Percentiles rank a stretch among this genome's conserved stretches.
Evolutionary conservation across 2,329 filamentous ascomycete genomes (phyloP).

Genomic region (Colletotrichum truncatum): DNA sequence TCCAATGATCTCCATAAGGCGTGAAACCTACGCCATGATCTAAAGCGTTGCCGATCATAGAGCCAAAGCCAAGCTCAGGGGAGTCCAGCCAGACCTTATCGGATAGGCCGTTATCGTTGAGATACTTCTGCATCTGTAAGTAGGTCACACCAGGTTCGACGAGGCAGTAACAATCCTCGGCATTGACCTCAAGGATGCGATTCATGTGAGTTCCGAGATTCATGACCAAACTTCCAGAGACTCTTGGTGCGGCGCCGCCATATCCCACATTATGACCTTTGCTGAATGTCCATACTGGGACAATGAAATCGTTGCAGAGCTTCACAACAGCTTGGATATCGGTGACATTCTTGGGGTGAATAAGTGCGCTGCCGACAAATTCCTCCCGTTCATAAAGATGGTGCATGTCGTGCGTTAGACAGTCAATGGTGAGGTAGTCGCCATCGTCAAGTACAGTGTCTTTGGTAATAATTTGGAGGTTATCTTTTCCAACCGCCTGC

Average conservation of each 20-base stretch:
- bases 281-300: slow-evolving; percentile 59
- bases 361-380: slow-evolving; percentile 51
- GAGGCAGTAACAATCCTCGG: slow-evolving; percentile 56
- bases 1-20: slow-evolving; percentile 48
- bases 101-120: slow-evolving; percentile 49
- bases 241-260: slow-evolving; percentile 62
- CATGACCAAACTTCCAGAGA: slow-evolving; percentile 58
- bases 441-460: slow-evolving; percentile 13
- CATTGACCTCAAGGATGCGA: slow-evolving; percentile 59
- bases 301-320: slow-evolving; percentile 53
- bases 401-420: slow-evolving; percentile 42
- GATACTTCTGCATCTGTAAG: slow-evolving; percentile 58
- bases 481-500: slow-evolving; percentile 9
- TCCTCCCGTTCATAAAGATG: slow-evolving; percentile 51
- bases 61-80: slow-evolving; percentile 51
- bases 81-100: slow-evolving; percentile 53
- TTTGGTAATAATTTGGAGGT: slow-evolving; percentile 18
- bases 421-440: slow-evolving; percentile 21
- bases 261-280: slow-evolving; percentile 62
- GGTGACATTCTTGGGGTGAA: slow-evolving; percentile 40
- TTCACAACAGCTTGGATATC: slow-evolving; percentile 57
- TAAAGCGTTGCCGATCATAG: slow-evolving; percentile 54
- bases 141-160: slow-evolving; percentile 66
- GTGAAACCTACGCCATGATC: slow-evolving; percentile 58
- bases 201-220: slow-evolving; percentile 64